Evolutionary conservation across 306 rosid genomes (phyloP), one percentile per base, ranked within the genome.

Genomic region (Fragaria iinumae): DNA sequence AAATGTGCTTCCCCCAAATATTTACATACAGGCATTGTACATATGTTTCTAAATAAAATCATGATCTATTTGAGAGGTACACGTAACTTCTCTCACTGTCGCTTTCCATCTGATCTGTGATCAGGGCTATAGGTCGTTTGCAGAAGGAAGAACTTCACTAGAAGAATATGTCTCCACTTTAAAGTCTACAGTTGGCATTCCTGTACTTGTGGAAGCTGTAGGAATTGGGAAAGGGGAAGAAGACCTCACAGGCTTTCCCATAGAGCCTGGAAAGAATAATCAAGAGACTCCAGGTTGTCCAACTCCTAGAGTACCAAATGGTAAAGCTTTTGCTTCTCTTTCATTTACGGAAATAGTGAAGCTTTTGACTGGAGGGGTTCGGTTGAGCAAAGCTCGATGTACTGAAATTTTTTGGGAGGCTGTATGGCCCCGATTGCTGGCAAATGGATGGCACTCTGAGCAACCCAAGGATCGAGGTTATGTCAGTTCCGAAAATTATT

Each of bases 401-500:
- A 86, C 74, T 14, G 93, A 90, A 44, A 87, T 92, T 57, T 92
- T 92, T 80, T 90, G 97, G 97, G 92, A 89, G 74, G 97, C 97
- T 75, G 91, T 92, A 76, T 92, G 97, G 97, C 97, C 97, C 20
- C 97, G 95, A 73, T 87, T 90, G 80, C 84, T 91, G 8, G 95
- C 88, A 39, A 92, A 85, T 80, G 97, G 95, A 66, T 92, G 97
- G 95, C 90, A 90, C 81, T 90, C 96, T 8, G 93, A 90, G 90
- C 92, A 87, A 69, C 90, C 88, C 13, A 83, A 83, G 80, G 81
- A 82, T 80, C 94, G 79, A 71, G 88, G 85, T 60, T 87, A 80
- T 79, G 60, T 85, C 49, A 83, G 84, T 68, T 81, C 91, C 66
- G 82, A 83, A 69, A 73, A 78, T 64, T 71, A 71, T 73, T 73